Base-by-base conservation (phyloP, 129 eudicot genomes). In the Saussurea involucrata region DNA sequence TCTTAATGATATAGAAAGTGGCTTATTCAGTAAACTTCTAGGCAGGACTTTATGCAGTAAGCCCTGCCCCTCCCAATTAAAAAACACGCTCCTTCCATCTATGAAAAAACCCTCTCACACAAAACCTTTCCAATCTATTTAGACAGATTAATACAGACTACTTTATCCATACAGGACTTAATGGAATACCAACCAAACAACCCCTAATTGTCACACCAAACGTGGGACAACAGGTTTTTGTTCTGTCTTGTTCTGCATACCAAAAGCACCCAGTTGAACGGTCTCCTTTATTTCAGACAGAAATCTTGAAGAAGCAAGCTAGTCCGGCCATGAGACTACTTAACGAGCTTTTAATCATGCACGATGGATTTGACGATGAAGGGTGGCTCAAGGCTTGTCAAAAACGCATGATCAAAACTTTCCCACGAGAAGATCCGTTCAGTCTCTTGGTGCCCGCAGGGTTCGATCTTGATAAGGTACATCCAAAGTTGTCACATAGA, bases 311-410 rank as follows among this genome's bases (percentile, higher is more conserved):
- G 80, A 88, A 91, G 63, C 91, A 90, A 81, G 99, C 96, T 27
- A 83, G 88, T 66, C 99, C 99, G 12, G 99, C 96, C 75, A 95
- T 95, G 97, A 88, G 96, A 83, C 83, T 95, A 66, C 91, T 95
- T 61, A 92, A 95, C 29, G 97, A 95, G 61, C 90, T 95, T 58
- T 77, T 95, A 81, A 90, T 85, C 67, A 70, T 92, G 92, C 96
- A 95, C 68, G 97, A 95, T 76, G 99, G 96, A 36, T 90, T 75
- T 71, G 92, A 95, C 68, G 92, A 95, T 15, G 96, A 95, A 20
- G 91, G 87, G 24, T 95, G 99, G 99, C 87, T 92, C 49, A 95
- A 95, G 77, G 91, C 83, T 68, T 95, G 99, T 81, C 92, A 85
- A 80, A 95, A 92, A 81, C 87, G 81, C 65, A 95, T 95, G 99